Evolutionary conservation across 2,329 filamentous ascomycete genomes (phyloP), one percentile per base, ranked within the genome.

Genomic region (Fusarium sp.): DNA sequence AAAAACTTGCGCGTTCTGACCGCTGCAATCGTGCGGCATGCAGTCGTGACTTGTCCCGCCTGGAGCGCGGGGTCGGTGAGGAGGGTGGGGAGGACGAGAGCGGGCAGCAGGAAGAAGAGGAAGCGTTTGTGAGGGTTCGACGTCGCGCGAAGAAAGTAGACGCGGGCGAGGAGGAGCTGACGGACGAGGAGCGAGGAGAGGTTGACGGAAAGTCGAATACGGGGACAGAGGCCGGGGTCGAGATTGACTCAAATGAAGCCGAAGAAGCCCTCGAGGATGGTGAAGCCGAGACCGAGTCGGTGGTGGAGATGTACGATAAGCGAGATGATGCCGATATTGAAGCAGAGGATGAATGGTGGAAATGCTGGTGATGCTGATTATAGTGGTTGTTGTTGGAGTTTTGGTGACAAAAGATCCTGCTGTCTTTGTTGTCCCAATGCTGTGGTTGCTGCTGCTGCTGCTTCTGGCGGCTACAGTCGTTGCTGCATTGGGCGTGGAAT

Each of bases 21-120:
- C 80, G 80, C 74, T 80, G 78, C 58, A 79, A 69, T 59, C 81
- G 78, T 64, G 78, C 79, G 65, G 80, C 80, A 74, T 84, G 80
- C 75, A 83, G 74, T 61, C 80, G 78, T 72, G 81, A 76, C 68
- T 80, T 80, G 77, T 82, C 75, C 61, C 78, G 76, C 67, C 79
- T 73, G 70, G 68, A 79, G 58, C 79, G 76, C 50, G 75, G 67
- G 62, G 72, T 73, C 58, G 74, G 70, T 60, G 72, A 69, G 49
- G 58, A 62, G 34, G 58, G 59, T 57, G 61, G 52, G 66, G 53
- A 75, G 63, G 53, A 58, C 60, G 64, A 47, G 38, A 44, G n/a
- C 11, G 49, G 61, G 35, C 42, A 49, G 9, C 25, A 57, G 58
- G 49, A 73, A 62, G 53, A 48, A 13, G 31, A 57, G 58, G 49